Percentiles rank a stretch among this genome's conserved stretches.
These are phyloP conservation scores for Xylaria sp. DNA, from an alignment of 2,329 filamentous ascomycete species.

Conservation along the genomic window DNA sequence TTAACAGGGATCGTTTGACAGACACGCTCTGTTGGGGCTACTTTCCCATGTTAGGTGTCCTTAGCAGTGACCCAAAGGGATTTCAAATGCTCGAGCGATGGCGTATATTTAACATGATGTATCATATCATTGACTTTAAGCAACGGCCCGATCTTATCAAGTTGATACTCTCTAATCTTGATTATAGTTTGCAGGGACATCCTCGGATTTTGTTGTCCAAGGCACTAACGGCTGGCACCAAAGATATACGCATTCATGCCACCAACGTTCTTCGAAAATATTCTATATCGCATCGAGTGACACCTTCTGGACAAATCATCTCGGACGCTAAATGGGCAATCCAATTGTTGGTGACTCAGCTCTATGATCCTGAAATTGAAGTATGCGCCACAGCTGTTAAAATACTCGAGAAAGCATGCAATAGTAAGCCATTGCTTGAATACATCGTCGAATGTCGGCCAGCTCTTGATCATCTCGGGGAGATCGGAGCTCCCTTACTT, in stretches of 20 bases:
- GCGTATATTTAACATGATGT: slow-evolving; percentile 99
- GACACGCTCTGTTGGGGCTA: slow-evolving; percentile 93
- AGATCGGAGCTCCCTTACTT: slow-evolving; percentile 92
- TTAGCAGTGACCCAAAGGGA: slow-evolving; percentile 83
- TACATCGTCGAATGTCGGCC: slow-evolving; percentile 97
- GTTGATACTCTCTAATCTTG: slow-evolving; percentile 85
- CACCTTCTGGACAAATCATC: slow-evolving; percentile 48
- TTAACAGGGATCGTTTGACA: slow-evolving; percentile 80
- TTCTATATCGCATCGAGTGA: slow-evolving; percentile 62
- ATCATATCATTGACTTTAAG: slow-evolving; percentile 92
- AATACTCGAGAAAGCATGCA: slow-evolving; percentile 96
- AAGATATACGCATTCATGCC: slow-evolving; percentile 87
- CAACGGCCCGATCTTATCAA: slow-evolving; percentile 92
- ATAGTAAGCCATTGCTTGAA: slow-evolving; percentile 86
- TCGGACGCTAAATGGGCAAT: slow-evolving; percentile 94
- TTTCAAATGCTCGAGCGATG: slow-evolving; percentile 91
- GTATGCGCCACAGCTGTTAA: slow-evolving; percentile 97
- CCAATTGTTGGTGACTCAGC: slow-evolving; percentile 92
- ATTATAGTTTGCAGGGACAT: slow-evolving; percentile 88
- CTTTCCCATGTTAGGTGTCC: slow-evolving; percentile 86
- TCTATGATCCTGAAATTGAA: slow-evolving; percentile 96
- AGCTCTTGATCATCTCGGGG: slow-evolving; percentile 90
- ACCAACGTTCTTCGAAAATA: slow-evolving; percentile 89
- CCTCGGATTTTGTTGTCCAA: slow-evolving; percentile 92
- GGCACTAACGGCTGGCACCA: slow-evolving; percentile 87